phyloP scores from a whole-genome alignment of 495 filamentous ascomycete species.

The Penicillium bovifimosum region DNA sequence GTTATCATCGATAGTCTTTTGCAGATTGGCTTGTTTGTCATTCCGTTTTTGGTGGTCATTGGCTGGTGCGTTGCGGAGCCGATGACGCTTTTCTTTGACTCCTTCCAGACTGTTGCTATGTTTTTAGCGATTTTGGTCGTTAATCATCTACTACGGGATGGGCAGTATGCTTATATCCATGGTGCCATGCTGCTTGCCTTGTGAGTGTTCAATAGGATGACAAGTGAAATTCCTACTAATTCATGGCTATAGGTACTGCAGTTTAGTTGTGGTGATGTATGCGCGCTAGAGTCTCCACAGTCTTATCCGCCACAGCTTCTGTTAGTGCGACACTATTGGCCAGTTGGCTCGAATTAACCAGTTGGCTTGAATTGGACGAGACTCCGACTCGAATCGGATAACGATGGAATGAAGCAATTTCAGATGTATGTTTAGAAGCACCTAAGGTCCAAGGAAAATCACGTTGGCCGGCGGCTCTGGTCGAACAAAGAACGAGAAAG shows the following conservation, averaged over 20 bases:
- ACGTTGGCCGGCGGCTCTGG: conserved; percentile 3
- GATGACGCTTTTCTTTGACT: conserved; percentile 33
- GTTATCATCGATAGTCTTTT: conserved; percentile 23
- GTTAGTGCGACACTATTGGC: not conserved
- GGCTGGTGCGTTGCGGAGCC: conserved; percentile 32
- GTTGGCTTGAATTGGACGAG: no score
- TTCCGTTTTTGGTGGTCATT: conserved; percentile 34
- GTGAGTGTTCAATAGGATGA: not conserved
- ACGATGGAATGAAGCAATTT: not conserved
- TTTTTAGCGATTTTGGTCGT: conserved; percentile 30
- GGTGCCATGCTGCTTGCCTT: conserved; percentile 18
- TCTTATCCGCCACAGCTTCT: not conserved
- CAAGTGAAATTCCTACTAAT: not conserved
- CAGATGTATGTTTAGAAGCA: not conserved
- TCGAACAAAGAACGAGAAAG: conserved; percentile 13
- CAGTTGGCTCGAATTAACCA: no score
- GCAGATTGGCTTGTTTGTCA: conserved; percentile 33
- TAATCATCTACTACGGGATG: conserved; percentile 50
- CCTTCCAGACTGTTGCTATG: conserved; percentile 31
- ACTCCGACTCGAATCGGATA: no score
- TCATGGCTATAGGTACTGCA: not conserved
- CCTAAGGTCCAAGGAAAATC: not conserved
- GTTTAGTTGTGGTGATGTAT: conserved; percentile 7
- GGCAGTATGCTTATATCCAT: conserved; percentile 58
- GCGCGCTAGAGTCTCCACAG: not conserved